phyloP scores from a whole-genome alignment of 2,329 filamentous ascomycete species.

The Epichloe uncinata region DNA sequence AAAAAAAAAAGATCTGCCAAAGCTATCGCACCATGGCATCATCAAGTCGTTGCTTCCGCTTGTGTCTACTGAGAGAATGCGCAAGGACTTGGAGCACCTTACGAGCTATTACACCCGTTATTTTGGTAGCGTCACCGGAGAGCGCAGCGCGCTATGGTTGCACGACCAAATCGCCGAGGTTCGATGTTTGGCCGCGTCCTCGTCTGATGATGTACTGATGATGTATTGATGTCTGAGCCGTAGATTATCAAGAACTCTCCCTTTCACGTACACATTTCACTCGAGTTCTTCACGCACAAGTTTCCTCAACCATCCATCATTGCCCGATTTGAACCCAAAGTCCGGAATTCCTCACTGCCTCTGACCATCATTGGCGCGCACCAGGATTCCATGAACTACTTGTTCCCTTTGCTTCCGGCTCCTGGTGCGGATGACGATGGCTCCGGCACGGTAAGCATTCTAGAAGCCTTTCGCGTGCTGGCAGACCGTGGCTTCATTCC shows the following conservation, averaged over 20 bases:
- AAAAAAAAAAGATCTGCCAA: slow-evolving; percentile 18
- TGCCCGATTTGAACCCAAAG: slow-evolving; percentile 30
- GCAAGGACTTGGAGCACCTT: slow-evolving; percentile 46
- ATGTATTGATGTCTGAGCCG: neutral
- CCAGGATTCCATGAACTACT: slow-evolving; percentile 31
- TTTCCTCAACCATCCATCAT: slow-evolving; percentile 34
- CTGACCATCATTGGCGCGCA: slow-evolving; percentile 35
- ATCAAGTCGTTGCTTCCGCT: slow-evolving; percentile 43
- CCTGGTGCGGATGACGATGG: slow-evolving; percentile 38
- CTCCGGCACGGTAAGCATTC: slow-evolving; percentile 32
- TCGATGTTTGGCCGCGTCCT: neutral
- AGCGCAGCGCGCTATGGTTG: slow-evolving; percentile 21
- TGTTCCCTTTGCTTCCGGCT: slow-evolving; percentile 27
- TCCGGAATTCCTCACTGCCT: slow-evolving; percentile 17
- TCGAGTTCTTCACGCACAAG: slow-evolving; percentile 29
- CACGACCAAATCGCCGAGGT: slow-evolving; percentile 22
- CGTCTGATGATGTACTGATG: neutral
- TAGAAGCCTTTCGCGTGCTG: slow-evolving; percentile 36
- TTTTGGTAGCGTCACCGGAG: slow-evolving; percentile 26
- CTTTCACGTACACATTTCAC: slow-evolving; percentile 23
- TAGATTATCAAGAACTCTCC: slow-evolving; percentile 21
- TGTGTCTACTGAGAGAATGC: slow-evolving; percentile 52
- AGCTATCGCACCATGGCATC: slow-evolving; percentile 35
- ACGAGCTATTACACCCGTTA: slow-evolving; percentile 49
- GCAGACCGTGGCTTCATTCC: slow-evolving; percentile 25